Percentiles rank a stretch among this genome's conserved stretches.
These are phyloP conservation scores for Lepiota subincarnata DNA, from an alignment of 768 basidiomycete species.

Conservation along the genomic window DNA sequence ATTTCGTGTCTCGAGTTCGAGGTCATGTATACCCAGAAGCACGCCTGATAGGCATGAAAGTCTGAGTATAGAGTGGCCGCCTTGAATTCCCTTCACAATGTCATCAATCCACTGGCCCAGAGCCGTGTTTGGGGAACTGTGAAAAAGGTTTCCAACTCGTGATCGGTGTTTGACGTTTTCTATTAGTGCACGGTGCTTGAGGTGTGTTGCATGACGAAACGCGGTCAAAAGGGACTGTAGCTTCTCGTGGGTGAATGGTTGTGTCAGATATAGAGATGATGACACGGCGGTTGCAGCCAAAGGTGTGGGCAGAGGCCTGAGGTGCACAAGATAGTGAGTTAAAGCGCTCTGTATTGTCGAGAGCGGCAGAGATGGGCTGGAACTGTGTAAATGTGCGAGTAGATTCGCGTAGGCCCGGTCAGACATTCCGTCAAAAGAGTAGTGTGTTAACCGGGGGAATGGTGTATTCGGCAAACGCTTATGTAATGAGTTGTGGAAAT, in stretches of 20 bases:
- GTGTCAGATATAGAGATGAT: constrained; percentile 47
- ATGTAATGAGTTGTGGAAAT: too few relatives aligned
- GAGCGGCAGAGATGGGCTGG: constrained; percentile 39
- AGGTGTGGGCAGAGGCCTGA: constrained; percentile 49
- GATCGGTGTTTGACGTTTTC: constrained; percentile 31
- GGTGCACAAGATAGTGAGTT: constrained; percentile 52
- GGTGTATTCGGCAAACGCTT: too few relatives aligned
- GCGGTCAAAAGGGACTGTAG: constrained; percentile 49
- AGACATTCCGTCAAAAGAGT: constrained; percentile 12
- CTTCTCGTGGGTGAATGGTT: constrained; percentile 40
- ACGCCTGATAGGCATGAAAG: constrained; percentile 63
- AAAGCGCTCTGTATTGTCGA: constrained; percentile 50
- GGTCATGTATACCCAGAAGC: constrained; percentile 59
- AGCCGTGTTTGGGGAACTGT: constrained; percentile 34
- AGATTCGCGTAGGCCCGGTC: constrained; percentile 31
- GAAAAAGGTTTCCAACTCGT: constrained; percentile 30
- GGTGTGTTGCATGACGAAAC: constrained; percentile 57
- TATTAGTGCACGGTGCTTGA: constrained; percentile 41
- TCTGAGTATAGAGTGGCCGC: constrained; percentile 59
- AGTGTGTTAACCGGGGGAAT: too few relatives aligned
- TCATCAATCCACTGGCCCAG: constrained; percentile 48
- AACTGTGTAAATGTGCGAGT: constrained; percentile 48
- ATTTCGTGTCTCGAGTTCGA: constrained; percentile 28
- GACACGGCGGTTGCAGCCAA: constrained; percentile 54
- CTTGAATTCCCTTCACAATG: constrained; percentile 56